These are phyloP conservation scores for Mycena chlorophos DNA, from an alignment of 768 basidiomycete species.

Conservation along the genomic window DNA sequence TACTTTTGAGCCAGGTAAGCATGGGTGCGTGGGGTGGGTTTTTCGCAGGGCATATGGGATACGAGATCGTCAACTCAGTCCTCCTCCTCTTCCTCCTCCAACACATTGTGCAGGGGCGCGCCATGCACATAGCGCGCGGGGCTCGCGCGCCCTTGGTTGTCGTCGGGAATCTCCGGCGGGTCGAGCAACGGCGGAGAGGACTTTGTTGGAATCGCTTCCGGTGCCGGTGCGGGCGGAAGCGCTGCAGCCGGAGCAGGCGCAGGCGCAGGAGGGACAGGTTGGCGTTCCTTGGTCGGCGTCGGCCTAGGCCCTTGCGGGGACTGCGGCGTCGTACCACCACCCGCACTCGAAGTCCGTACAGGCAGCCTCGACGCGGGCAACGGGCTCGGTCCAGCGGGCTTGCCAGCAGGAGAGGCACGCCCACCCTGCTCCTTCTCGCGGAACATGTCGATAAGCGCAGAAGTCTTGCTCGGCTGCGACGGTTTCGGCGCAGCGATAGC, in stretches of 20 bases:
- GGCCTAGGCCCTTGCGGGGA: not conserved
- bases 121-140: slow-evolving; percentile 80
- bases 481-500: slow-evolving; percentile 21
- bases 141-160: slow-evolving; percentile 59
- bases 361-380: slow-evolving; percentile 39
- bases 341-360: slow-evolving; percentile 30
- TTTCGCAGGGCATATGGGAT: no score
- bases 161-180: slow-evolving; percentile 30
- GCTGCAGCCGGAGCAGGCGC: slow-evolving; percentile 25
- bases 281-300: slow-evolving; percentile 21
- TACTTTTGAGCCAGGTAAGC: no score
- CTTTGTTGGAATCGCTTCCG: slow-evolving; percentile 27
- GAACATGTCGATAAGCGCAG: slow-evolving; percentile 84
- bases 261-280: slow-evolving; percentile 26
- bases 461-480: slow-evolving; percentile 58
- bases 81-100: slow-evolving; percentile 74
- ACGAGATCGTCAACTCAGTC: no score
- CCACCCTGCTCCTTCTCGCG: slow-evolving; percentile 64
- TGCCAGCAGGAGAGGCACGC: slow-evolving; percentile 32
- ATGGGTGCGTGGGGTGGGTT: not conserved
- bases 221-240: slow-evolving; percentile 23
- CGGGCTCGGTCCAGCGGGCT: slow-evolving; percentile 27
- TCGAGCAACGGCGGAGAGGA: slow-evolving; percentile 31
- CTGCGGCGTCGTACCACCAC: not conserved
- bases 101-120: slow-evolving; percentile 81